Evolutionary conservation across 768 basidiomycete genomes (phyloP), one percentile per base, ranked within the genome.

Genomic region (Gloeopeniophorella convolvens): DNA sequence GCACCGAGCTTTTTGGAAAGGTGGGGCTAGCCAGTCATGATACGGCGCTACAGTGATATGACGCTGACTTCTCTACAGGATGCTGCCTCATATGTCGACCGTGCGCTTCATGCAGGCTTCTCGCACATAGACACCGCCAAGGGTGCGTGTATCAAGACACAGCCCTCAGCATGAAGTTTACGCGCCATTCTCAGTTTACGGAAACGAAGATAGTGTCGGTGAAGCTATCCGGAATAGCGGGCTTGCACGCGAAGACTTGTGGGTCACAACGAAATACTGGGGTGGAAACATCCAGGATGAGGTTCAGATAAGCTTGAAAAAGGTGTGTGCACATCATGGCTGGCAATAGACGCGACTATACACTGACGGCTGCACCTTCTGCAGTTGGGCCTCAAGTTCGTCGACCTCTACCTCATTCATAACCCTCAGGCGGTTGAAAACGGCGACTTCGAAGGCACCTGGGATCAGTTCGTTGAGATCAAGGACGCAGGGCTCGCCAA

Each of bases 341-440:
- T n/a, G n/a, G n/a, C n/a, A n/a, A n/a, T n/a, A n/a, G n/a, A n/a
- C n/a, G n/a, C n/a, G n/a, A n/a, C n/a, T n/a, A n/a, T n/a, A n/a
- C 30, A 7, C n/a, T 34, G 30, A 18, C 15, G 4, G 36, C 26
- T 34, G 18, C 43, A 10, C 13, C 11, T 42, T 15, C 35, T 18
- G 9, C 27, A 84, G 80, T 72, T 85, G 10, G 76, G 74, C 1
- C 55, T 82, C 8, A 63, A 69, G 41, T 72, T 75, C 36, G 65
- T 85, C 8, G 80, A 85, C 57, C 62, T 85, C 3, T 85, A 84
- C 64, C 73, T 84, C 30, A 76, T 83, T 26, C 82, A 84, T 55
- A 27, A 16, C 1, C 79, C 81, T 2, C 15, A 7, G 0, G 2
- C 54, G 4, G 59, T 68, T 4, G 42, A 58, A 15, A 50, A 60